A percentile compares a stretch with the other conserved stretches of the same genome.
Conservation (phyloP, 1,284 basidiomycete genomes). For the Puccinia novopanici region DNA sequence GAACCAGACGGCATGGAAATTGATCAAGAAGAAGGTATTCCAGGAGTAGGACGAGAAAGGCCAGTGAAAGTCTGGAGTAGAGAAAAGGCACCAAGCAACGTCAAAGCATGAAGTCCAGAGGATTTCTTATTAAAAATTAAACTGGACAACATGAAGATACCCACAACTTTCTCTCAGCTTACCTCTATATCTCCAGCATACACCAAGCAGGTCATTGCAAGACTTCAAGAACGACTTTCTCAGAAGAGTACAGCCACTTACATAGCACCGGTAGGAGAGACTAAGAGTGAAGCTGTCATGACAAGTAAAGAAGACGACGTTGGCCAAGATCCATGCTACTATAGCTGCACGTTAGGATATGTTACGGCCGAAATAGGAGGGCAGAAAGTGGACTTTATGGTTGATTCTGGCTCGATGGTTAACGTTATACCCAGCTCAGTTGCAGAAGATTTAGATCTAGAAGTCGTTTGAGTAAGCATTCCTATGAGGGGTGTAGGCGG, state of each 20-base stretch:
- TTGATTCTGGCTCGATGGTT: background rate
- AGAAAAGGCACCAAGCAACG: background rate
- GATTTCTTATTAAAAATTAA: background rate
- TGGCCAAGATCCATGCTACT: background rate
- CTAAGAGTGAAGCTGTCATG: background rate
- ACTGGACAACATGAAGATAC: constrained; percentile 13
- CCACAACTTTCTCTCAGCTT: constrained; percentile 10
- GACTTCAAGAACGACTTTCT: background rate
- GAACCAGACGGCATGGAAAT: constrained; percentile 4
- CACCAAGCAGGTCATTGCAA: background rate
- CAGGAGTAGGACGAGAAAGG: background rate
- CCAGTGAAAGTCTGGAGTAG: background rate
- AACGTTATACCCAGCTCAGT: background rate
- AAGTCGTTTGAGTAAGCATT: background rate
- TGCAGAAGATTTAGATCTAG: background rate
- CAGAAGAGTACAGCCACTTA: background rate
- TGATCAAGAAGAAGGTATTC: background rate
- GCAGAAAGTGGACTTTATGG: background rate
- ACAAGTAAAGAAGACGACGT: background rate
- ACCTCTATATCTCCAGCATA: background rate
- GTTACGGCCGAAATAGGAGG: background rate
- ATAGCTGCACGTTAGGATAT: constrained; percentile 9
- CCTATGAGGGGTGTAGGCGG: constrained; percentile 2
- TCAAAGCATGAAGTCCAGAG: too few relatives aligned
- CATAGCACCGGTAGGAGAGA: background rate